Base-by-base conservation (phyloP, 768 basidiomycete species). In the Podaxis carcinomalis region DNA sequence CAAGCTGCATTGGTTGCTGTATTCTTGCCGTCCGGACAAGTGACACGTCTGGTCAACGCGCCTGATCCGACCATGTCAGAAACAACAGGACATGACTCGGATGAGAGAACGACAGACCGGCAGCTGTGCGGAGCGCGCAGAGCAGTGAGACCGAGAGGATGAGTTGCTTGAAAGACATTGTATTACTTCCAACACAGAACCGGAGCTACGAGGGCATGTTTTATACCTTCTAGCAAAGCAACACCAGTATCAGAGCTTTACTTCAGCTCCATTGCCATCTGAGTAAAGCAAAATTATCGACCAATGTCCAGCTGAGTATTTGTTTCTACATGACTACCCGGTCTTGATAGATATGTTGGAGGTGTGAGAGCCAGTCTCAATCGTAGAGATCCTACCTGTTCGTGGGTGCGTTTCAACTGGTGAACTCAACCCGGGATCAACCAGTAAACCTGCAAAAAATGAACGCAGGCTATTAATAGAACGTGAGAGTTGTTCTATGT, bases 1-100 rank as follows among this genome's bases (percentile, higher is more conserved):
- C 76, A 78, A 5, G 68, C 70, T 19, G 68, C 69, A 55, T 74
- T 72, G 21, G 63, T 62, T 9, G 66, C 69, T n/a, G 63, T 68
- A 40, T 69, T 67, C 40, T 63, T 64, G 21, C 72, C 73, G 59
- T 72, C 72, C 7, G 71, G 63, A 58, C 73, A 71, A 27, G 70
- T 63, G 13, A 67, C 66, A 21, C 68, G 69, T 59, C 66, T 70
- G 23, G 28, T 46, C 23, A 56, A 42, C 16, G 25, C 56, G 32
- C 44, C 56, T 56, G 27, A 28, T 10, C 4, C 5, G 21, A 19
- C 7, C 7, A 13, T 21, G 28, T 56, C 27, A 56, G 42, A 28
- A 28, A 32, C n/a, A 9, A n/a, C 9, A 23, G n/a, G 5, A 32
- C 25, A 27, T 2, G 19, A 14, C 4, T 2, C 27, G 27, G 27